phyloP scores from a whole-genome alignment of 257 asterid genomes.

The Nicotiana attenuata region DNA sequence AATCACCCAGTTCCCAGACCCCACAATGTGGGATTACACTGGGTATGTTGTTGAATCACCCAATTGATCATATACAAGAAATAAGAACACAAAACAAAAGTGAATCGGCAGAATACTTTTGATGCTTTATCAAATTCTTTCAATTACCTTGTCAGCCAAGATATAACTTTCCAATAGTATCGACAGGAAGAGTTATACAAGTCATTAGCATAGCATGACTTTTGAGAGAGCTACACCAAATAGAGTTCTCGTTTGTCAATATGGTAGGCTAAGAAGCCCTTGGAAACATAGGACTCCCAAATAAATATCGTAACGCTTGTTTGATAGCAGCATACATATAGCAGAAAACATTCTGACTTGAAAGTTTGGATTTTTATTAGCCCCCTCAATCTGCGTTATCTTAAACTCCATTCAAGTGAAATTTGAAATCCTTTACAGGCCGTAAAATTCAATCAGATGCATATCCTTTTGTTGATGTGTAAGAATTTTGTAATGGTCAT shows the following conservation, averaged over 20 bases:
- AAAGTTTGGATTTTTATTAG: background rate
- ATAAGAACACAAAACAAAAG: background rate
- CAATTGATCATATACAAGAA: background rate
- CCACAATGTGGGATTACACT: no score
- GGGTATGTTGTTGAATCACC: background rate
- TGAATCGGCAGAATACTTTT: background rate
- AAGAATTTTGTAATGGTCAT: background rate
- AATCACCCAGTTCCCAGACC: background rate
- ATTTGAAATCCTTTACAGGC: background rate
- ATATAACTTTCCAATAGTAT: background rate
- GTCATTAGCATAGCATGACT: constrained; percentile 2
- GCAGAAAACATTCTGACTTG: constrained; percentile 3
- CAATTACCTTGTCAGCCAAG: background rate
- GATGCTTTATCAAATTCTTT: background rate
- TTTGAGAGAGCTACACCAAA: background rate
- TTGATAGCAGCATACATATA: background rate
- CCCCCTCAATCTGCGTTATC: background rate
- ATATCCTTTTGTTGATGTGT: background rate
- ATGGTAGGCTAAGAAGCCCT: background rate
- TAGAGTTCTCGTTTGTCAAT: background rate
- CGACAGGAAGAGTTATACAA: background rate
- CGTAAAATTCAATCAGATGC: background rate
- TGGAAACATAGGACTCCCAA: background rate
- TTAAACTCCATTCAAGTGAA: background rate
- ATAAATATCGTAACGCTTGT: background rate